Base-by-base conservation (phyloP, 495 filamentous ascomycete genomes). In the Penicillium salamii region DNA sequence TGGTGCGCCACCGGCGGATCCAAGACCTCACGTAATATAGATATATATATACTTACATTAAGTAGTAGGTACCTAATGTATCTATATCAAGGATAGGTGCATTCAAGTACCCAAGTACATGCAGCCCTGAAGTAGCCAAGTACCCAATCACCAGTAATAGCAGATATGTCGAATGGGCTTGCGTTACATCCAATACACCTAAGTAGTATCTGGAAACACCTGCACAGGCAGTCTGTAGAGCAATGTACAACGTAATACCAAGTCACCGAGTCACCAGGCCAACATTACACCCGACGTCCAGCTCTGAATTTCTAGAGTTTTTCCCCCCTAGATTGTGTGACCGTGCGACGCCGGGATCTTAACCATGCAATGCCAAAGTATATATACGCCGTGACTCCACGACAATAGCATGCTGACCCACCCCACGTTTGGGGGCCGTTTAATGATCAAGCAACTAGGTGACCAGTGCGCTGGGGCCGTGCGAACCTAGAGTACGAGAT, bases 281-380 rank as follows among this genome's bases (percentile, higher is more conserved):
- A 26, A 8, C 23, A 26, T 3, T 3, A 4, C 23, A 49, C 21
- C 57, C 44, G 23, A 4, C 23, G 53, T 28, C 57, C 44, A 51
- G 51, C 60, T 63, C 51, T 60, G 51, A 60, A 63, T 62, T 23
- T 42, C 28, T 42, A 33, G 32, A 34, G 37, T n/a, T n/a, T n/a
- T n/a, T n/a, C n/a, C n/a, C n/a, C 23, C 43, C 35, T 44, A 46
- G 51, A 61, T 61, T 49, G 39, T 49, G 37, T 37, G 52, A 59
- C 52, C 48, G 57, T 61, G 50, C 33, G 45, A 61, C 50, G 55
- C 46, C 42, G 43, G 33, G 55, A 58, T 52, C 54, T 52, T 40
- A 57, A 43, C 43, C n/a, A 19, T 39, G 38, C 21, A 21, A 38
- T 43, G 51, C 18, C 13, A 36, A 26, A 26, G 23, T 26, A 26